A percentile compares a stretch with the other conserved stretches of the same genome.
These are phyloP conservation scores for Daldinia eschscholtzii DNA, from an alignment of 2,329 filamentous ascomycete genomes.

Conservation along the genomic window DNA sequence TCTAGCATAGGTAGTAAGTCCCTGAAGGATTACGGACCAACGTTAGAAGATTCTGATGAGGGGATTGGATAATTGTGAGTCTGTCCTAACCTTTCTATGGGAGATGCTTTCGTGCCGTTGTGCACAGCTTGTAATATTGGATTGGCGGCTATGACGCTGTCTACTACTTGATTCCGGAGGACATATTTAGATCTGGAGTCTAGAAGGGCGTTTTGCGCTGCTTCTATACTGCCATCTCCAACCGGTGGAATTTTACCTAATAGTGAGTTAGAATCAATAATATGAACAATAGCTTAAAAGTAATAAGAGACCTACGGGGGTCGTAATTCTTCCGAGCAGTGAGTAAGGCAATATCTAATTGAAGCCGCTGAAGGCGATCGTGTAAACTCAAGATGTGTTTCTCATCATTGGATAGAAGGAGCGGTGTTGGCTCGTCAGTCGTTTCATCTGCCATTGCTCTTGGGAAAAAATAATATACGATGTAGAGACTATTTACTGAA, in stretches of 20 bases:
- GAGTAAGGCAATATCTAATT: slow-evolving; percentile 78
- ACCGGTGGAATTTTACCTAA: slow-evolving; percentile 59
- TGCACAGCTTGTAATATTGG: slow-evolving; percentile 85
- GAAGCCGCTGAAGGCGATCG: slow-evolving; percentile 77
- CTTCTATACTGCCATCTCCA: slow-evolving; percentile 55
- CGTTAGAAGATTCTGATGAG: slow-evolving; percentile 12
- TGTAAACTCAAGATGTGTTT: slow-evolving; percentile 75
- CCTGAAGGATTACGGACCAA: slow-evolving; percentile 56
- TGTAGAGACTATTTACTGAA: neutral
- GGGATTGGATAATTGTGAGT: slow-evolving; percentile 3
- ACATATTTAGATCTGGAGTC: slow-evolving; percentile 78
- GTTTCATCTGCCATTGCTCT: slow-evolving; percentile 47
- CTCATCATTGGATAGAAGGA: slow-evolving; percentile 75
- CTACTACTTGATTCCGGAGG: slow-evolving; percentile 76
- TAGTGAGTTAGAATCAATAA: slow-evolving; percentile 19
- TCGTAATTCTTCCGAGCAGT: slow-evolving; percentile 60
- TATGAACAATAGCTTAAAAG: neutral
- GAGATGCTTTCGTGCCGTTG: slow-evolving; percentile 71
- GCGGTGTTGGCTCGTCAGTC: slow-evolving; percentile 53
- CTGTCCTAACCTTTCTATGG: slow-evolving; percentile 75
- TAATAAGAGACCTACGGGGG: slow-evolving; percentile 50
- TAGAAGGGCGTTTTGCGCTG: slow-evolving; percentile 74
- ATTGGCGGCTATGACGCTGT: slow-evolving; percentile 77
- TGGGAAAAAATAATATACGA: too few species aligned
- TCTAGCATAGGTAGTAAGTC: slow-evolving; percentile 75